A percentile compares a stretch with the other conserved stretches of the same genome.
These are phyloP conservation scores for Eragrostis nindensis DNA, from an alignment of 176 grass and related monocot species.

Conservation along the genomic window DNA sequence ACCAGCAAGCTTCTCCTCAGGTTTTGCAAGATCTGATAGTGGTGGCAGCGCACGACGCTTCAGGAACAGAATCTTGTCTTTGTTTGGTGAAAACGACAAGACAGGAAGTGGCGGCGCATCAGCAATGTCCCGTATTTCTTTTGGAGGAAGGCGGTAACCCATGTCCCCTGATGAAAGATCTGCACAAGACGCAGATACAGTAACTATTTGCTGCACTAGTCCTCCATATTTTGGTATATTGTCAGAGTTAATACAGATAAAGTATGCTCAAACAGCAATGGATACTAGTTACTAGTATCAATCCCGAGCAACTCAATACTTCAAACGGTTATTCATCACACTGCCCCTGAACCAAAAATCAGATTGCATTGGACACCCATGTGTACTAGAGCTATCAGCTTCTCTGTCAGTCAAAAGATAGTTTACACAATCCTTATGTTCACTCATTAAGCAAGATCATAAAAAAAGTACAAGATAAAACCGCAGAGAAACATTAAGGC, in stretches of 20 bases:
- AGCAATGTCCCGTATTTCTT: conserved; percentile 95
- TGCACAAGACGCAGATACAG: conserved; percentile 41
- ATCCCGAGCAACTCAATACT: not conserved
- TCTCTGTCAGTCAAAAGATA: not conserved
- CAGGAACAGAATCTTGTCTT: conserved; percentile 94
- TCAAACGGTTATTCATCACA: not conserved
- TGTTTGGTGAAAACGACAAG: conserved; percentile 87
- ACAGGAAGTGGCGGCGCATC: conserved; percentile 92
- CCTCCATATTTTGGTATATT: not conserved
- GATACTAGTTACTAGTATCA: not conserved
- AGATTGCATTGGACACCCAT: not conserved
- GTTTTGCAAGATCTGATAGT: conserved; percentile 87
- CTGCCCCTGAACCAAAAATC: not conserved
- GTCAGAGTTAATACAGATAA: conserved; percentile 26
- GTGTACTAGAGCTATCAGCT: not conserved
- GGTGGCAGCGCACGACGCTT: conserved; percentile 83
- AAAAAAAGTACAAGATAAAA: conserved; percentile 7
- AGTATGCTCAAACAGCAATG: conserved; percentile 20
- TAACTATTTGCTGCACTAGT: not conserved
- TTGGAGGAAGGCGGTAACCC: conserved; percentile 80
- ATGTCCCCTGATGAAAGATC: conserved; percentile 44
- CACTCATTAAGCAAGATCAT: not conserved
- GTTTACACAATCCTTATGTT: not conserved
- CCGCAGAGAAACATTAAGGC: not conserved
- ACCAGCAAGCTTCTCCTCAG: conserved; percentile 98